A percentile compares a stretch with the other conserved stretches of the same genome.
phyloP scores from a whole-genome alignment of 2,329 filamentous ascomycete genomes.

The Diaporthe citri region DNA sequence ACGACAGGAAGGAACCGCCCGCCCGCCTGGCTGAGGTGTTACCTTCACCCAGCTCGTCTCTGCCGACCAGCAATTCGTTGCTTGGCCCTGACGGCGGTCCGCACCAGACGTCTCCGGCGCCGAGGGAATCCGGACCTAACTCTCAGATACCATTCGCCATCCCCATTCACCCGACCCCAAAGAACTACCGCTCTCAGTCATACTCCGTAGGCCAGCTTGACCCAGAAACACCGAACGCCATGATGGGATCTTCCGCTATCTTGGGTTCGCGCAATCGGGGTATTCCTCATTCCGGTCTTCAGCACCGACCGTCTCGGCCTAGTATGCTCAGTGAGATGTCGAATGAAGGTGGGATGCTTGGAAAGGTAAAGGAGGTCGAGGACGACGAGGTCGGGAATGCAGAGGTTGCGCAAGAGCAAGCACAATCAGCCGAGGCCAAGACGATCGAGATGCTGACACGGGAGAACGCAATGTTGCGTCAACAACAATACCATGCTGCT shows the following conservation, averaged over 20 bases:
- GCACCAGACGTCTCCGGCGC: slow-evolving; percentile 63
- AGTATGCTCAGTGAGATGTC: slow-evolving; percentile 82
- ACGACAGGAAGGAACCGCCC: slow-evolving; percentile 81
- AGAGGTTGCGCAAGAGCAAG: slow-evolving; percentile 52
- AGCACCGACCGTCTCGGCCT: slow-evolving; percentile 84
- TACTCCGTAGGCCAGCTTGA: slow-evolving; percentile 95
- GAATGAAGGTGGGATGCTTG: slow-evolving; percentile 71
- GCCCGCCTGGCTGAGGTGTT: slow-evolving; percentile 80
- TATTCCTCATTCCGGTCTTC: slow-evolving; percentile 75
- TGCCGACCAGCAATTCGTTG: slow-evolving; percentile 61
- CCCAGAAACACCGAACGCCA: slow-evolving; percentile 65
- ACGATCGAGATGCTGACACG: slow-evolving; percentile 73
- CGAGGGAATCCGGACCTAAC: slow-evolving; percentile 66
- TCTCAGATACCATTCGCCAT: slow-evolving; percentile 87
- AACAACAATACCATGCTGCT: slow-evolving; percentile 66
- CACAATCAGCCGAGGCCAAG: slow-evolving; percentile 70
- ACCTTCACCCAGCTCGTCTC: slow-evolving; percentile 78
- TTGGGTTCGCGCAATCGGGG: slow-evolving; percentile 65
- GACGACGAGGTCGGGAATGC: slow-evolving; percentile 70
- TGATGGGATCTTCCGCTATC: slow-evolving; percentile 61
- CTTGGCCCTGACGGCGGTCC: slow-evolving; percentile 60
- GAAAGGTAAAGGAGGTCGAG: slow-evolving; percentile 78
- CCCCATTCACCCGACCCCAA: slow-evolving; percentile 88
- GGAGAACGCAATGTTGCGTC: slow-evolving; percentile 73
- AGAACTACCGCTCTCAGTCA: slow-evolving; percentile 94